Conservation (phyloP, 805 yeast species). For the Wickerhamiella lipophila region DNA sequence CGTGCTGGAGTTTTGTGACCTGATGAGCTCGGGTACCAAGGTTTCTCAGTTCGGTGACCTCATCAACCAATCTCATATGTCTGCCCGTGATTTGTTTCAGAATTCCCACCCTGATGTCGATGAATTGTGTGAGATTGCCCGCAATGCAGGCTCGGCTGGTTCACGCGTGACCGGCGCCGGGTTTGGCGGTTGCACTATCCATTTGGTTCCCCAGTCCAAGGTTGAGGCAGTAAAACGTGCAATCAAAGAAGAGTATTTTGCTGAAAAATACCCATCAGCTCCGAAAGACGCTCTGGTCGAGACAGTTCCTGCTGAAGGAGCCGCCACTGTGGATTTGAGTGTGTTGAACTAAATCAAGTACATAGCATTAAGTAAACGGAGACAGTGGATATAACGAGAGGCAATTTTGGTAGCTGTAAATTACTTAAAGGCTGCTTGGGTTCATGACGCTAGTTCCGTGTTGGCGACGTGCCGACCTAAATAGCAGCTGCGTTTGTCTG, state of each 20-base stretch:
- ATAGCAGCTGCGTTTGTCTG: too few relatives aligned
- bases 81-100: constrained; percentile 38
- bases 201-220: constrained; percentile 38
- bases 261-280: constrained; percentile 36
- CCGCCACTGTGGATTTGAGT: constrained; percentile 12
- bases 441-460: too few relatives aligned
- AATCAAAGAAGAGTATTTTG: constrained; percentile 40
- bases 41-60: constrained; percentile 38
- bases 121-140: constrained; percentile 41
- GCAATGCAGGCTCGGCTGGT: constrained; percentile 45
- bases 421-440: background rate
- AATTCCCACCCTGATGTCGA: constrained; percentile 48
- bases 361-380: too few relatives aligned
- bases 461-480: too few relatives aligned
- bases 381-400: too few relatives aligned
- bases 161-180: constrained; percentile 73
- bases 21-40: constrained; percentile 31
- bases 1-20: constrained; percentile 39
- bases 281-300: constrained; percentile 27
- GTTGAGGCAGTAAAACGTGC: constrained; percentile 32
- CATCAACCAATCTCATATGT: constrained; percentile 47
- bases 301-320: constrained; percentile 19
- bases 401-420: background rate
- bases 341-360: too few relatives aligned
- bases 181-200: constrained; percentile 66